Evolutionary conservation across 805 yeast species (phyloP), one percentile per base, ranked within the genome.

Genomic region (Yarrowia sp.): DNA sequence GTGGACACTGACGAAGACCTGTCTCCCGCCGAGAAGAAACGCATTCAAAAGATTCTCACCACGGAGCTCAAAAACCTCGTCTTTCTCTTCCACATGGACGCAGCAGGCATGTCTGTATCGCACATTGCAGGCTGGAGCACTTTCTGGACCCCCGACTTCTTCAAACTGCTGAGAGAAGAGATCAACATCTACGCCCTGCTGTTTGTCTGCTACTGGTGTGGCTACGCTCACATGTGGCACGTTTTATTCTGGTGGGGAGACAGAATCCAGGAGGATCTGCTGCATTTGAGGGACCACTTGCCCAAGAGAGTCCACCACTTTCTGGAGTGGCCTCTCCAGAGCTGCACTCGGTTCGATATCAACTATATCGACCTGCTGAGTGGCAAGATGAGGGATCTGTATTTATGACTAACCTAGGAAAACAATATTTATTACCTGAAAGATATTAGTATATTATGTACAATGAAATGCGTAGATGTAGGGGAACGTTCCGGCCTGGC

Each of bases 171-270:
- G 10, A 14, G 50, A 2, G 24, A 42, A 10, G 60, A 53, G 14
- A 13, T 8, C 5, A 58, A 58, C 50, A 42, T 50, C 6, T 58
- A 58, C 34, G 64, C 64, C 2, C 19, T 58, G 13, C 33, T 58
- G 40, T 42, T 58, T 17, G 39, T 58, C 15, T 33, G 39, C 40
- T 42, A 58, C 17, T 58, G 50, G 47, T 42, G 64, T n/a, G 49
- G 50, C 9, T 58, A 58, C 9, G 47, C 49, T 0, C 64, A 58
- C 40, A 42, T 58, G 50, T 58, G 64, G 64, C 64, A 58, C 15
- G 38, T 43, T 7, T 19, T 58, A 0, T 43, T 42, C 34, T 58
- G 64, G 64, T 58, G 64, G 64, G 40, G 43, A 2, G 64, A 58
- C 39, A 49, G 64, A 9, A 42, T 58, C 19, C 49, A 42, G 13